phyloP scores from a whole-genome alignment of 257 asterid genomes.

The Plectranthus barbatus region DNA sequence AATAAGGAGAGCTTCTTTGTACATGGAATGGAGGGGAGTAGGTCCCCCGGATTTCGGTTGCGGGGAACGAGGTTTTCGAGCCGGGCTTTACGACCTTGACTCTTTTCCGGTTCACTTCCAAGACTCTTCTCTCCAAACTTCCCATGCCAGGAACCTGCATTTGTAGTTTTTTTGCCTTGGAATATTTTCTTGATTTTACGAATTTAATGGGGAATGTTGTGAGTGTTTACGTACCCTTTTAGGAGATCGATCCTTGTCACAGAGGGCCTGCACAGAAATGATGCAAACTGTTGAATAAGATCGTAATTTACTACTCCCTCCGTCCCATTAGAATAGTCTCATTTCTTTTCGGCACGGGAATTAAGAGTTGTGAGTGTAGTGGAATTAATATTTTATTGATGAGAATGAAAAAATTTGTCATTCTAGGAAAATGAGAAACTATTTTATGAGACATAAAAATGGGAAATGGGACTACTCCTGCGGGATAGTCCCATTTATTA shows the following conservation, averaged over 20 bases:
- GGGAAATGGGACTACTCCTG: too few relatives aligned
- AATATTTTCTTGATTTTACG: neutral
- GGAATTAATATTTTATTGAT: too few relatives aligned
- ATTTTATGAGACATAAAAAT: too few relatives aligned
- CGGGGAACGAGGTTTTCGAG: slow-evolving; percentile 85
- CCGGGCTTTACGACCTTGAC: slow-evolving; percentile 91
- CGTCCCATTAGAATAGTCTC: too few relatives aligned
- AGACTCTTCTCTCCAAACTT: slow-evolving; percentile 68
- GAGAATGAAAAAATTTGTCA: too few relatives aligned
- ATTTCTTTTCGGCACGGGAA: too few relatives aligned
- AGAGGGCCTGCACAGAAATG: slow-evolving; percentile 52
- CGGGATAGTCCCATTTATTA: too few relatives aligned
- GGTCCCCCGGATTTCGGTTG: slow-evolving; percentile 87
- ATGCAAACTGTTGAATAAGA: too few relatives aligned
- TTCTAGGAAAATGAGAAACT: too few relatives aligned
- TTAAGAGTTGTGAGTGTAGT: too few relatives aligned
- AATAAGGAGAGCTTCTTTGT: slow-evolving; percentile 21
- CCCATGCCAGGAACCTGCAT: slow-evolving; percentile 75
- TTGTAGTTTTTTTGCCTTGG: too few relatives aligned
- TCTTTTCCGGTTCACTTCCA: slow-evolving; percentile 81
- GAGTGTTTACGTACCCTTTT: slow-evolving; percentile 46
- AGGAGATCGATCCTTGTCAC: slow-evolving; percentile 80
- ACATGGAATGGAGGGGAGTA: slow-evolving; percentile 96
- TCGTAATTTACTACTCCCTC: too few relatives aligned
- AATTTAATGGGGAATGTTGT: neutral